Base-by-base conservation (phyloP, 2,329 filamentous ascomycete species). In the Aspergillus alliaceus region DNA sequence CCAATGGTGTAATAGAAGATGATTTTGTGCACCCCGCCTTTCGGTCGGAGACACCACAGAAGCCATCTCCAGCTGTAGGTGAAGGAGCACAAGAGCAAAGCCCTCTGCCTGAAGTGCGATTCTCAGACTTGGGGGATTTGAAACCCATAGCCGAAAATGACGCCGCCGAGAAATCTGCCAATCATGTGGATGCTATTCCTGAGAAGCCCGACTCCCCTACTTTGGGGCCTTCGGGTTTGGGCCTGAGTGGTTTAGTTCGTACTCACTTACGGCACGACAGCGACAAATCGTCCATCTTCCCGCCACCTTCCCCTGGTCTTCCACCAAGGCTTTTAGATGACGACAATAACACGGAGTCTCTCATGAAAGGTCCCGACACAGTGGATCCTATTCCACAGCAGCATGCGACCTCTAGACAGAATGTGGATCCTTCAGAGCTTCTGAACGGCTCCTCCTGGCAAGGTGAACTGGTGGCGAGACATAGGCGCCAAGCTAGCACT, bases 231-330 rank as follows among this genome's bases (percentile, higher is more conserved):
- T 59, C 90, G 0, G 75, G 73, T 2, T 63, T 75, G 18, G 91
- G 90, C 1, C 80, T 97, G 15, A 93, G 88, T 66, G 90, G 89
- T 2, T 84, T 96, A 79, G 87, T 96, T 46, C 86, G 89, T 31
- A 88, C 93, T 60, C 95, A 98, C 78, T 78, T 98, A 39, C 86
- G 95, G 51, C 86, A 86, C 32, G 86, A 88, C 61, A 98, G 93
- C 75, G 88, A 88, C 57, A 83, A 86, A 14, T 98, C 93, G 1
- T 96, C 91, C 0, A 81, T 95, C 25, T 91, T 91, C 64, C 85
- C 84, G 25, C 77, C 76, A 55, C 76, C 75, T 24, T 78, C 78
- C 9, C 71, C 73, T 34, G 63, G 62, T 3, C 61, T 80, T 27
- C 66, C 72, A 42, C 59, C 74, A 4, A 70, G 67, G 29, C 70